Evolutionary conservation across 2,329 filamentous ascomycete genomes (phyloP).

Genomic region (Gnomoniopsis sp.): DNA sequence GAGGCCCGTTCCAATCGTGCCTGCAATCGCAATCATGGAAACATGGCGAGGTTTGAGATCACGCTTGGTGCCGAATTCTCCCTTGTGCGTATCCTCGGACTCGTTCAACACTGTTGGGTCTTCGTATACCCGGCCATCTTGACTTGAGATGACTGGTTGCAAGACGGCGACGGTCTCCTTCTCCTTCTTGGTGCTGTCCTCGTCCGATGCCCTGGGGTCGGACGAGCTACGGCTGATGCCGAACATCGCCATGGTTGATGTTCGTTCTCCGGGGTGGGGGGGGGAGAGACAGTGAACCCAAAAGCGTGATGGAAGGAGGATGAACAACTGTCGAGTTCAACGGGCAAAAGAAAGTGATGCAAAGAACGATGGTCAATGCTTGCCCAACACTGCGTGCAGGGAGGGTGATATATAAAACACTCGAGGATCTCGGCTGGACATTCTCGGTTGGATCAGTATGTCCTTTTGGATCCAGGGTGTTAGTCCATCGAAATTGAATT

Average conservation of each 20-base stretch:
- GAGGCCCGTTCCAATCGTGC: slow-evolving; percentile 42
- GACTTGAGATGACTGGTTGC: slow-evolving; percentile 5
- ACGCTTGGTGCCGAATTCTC: slow-evolving; percentile 18
- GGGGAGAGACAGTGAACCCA: not conserved
- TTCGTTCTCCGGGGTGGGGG: not conserved
- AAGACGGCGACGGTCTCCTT: slow-evolving; percentile 4
- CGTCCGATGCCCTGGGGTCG: slow-evolving; percentile 3
- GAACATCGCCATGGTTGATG: slow-evolving; percentile 6
- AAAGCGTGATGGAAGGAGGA: not conserved
- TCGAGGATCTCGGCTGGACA: no score
- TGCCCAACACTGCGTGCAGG: no score
- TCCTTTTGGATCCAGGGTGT: no score
- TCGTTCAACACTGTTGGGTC: slow-evolving; percentile 10
- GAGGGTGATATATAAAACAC: no score
- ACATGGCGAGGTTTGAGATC: slow-evolving; percentile 23
- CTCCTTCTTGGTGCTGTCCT: slow-evolving; percentile 13
- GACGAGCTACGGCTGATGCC: slow-evolving; percentile 9
- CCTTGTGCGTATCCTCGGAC: slow-evolving; percentile 12
- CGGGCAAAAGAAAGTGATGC: not conserved
- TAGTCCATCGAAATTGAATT: not conserved
- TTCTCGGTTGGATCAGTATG: no score
- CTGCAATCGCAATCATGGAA: slow-evolving; percentile 36
- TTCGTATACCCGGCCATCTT: slow-evolving; percentile 4
- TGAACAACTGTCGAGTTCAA: not conserved
- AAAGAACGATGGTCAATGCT: no score